Conservation (phyloP, 441 rosid species). For the Aquilaria agallochum region DNA sequence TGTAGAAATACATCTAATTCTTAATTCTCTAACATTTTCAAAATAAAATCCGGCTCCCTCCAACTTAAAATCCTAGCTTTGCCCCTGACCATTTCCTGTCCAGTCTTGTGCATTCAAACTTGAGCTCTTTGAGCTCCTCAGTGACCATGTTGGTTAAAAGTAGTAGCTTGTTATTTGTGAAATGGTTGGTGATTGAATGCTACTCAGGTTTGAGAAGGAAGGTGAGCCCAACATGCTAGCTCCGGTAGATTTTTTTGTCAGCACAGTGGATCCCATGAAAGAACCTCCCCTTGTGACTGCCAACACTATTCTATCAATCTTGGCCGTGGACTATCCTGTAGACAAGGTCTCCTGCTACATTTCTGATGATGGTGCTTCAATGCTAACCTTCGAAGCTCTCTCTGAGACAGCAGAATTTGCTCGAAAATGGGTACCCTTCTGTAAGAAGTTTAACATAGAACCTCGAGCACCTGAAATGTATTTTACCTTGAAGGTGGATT, state of each 20-base stretch:
- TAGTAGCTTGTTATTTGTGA: slow-evolving; percentile 1
- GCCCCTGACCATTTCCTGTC: too few species aligned
- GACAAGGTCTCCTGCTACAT: slow-evolving; percentile 91
- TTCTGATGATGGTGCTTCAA: slow-evolving; percentile 93
- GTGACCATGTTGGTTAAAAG: too few species aligned
- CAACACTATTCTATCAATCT: slow-evolving; percentile 78
- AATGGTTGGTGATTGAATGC: background rate
- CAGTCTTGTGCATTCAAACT: too few species aligned
- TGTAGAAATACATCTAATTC: too few species aligned
- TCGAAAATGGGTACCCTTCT: slow-evolving; percentile 75
- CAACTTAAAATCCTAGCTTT: too few species aligned
- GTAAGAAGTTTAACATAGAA: slow-evolving; percentile 60
- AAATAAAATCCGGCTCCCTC: too few species aligned
- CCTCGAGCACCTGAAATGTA: slow-evolving; percentile 79
- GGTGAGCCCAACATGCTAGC: slow-evolving; percentile 85
- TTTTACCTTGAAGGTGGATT: slow-evolving; percentile 75
- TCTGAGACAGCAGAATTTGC: slow-evolving; percentile 81
- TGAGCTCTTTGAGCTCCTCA: too few species aligned
- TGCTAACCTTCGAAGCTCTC: slow-evolving; percentile 86
- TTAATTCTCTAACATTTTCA: too few species aligned
- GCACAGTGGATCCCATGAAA: slow-evolving; percentile 97
- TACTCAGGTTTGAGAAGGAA: slow-evolving; percentile 68
- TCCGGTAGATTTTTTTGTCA: slow-evolving; percentile 82
- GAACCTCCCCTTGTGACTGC: slow-evolving; percentile 95
- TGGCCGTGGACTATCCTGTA: slow-evolving; percentile 91